Evolutionary conservation across 2,329 filamentous ascomycete genomes (phyloP).

Genomic region (Aspergillus luchuensis): DNA sequence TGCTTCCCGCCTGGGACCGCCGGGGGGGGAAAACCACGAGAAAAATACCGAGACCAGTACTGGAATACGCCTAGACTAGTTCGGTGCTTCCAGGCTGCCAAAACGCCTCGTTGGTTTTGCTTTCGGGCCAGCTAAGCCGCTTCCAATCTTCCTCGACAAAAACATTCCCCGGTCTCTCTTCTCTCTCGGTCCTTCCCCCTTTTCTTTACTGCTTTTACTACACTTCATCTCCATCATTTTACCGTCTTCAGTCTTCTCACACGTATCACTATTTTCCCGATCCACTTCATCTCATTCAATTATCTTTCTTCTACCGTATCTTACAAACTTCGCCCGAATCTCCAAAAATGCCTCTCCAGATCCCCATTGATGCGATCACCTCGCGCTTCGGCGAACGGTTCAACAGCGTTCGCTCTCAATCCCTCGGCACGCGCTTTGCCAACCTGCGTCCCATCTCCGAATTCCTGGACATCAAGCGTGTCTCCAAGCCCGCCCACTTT

Average conservation of each 20-base stretch:
- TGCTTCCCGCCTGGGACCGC: background rate
- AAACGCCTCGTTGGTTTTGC: slow-evolving; percentile 8
- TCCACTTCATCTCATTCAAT: background rate
- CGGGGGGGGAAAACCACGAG: background rate
- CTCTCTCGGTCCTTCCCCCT: slow-evolving; percentile 5
- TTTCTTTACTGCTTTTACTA: slow-evolving; percentile 1
- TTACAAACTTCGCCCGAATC: background rate
- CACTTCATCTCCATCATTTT: slow-evolving; percentile 7
- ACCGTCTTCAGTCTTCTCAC: background rate
- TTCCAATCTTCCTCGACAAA: slow-evolving; percentile 10
- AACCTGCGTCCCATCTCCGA: slow-evolving; percentile 89
- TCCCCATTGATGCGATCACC: slow-evolving; percentile 87
- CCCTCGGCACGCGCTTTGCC: slow-evolving; percentile 79
- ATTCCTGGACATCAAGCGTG: slow-evolving; percentile 92
- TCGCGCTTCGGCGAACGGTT: slow-evolving; percentile 92
- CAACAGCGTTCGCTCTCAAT: slow-evolving; percentile 76
- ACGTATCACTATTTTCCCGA: background rate
- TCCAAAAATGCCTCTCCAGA: slow-evolving; percentile 82
- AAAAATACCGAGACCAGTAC: no score
- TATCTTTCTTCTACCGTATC: background rate
- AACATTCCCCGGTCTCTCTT: background rate
- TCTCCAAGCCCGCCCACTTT: slow-evolving; percentile 94
- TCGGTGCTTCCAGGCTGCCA: background rate
- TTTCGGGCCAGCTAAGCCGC: slow-evolving; percentile 24
- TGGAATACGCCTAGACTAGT: background rate